Conservation (phyloP, 148 eudicot genomes). For the Arbutus unedo region DNA sequence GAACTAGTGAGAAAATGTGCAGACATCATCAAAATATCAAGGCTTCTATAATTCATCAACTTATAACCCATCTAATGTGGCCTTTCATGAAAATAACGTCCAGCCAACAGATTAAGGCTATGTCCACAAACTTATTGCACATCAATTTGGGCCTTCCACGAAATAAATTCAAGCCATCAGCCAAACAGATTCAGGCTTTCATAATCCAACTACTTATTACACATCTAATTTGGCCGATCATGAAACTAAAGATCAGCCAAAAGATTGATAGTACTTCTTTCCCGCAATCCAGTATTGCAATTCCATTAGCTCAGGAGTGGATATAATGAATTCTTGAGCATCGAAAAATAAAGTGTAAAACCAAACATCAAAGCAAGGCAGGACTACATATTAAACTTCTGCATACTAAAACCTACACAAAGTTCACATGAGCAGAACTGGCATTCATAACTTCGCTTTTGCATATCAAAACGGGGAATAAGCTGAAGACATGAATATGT, state of each 20-base stretch:
- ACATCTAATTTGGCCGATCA: neutral
- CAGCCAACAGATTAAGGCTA: neutral
- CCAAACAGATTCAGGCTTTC: neutral
- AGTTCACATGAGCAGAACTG: neutral
- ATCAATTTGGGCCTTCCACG: neutral
- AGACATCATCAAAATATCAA: neutral
- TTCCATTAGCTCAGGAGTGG: neutral
- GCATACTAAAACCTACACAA: neutral
- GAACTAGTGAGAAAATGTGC: neutral
- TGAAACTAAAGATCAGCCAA: neutral
- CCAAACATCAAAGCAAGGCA: neutral
- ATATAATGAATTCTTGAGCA: neutral
- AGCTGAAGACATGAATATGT: neutral
- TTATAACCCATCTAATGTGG: neutral
- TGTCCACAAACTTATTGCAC: neutral
- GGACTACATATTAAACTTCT: neutral
- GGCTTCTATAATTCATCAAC: neutral
- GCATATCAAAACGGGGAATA: neutral
- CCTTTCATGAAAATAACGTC: neutral
- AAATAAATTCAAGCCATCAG: neutral
- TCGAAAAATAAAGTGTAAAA: neutral
- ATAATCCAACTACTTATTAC: neutral
- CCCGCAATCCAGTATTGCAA: neutral
- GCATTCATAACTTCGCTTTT: neutral
- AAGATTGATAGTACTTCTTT: neutral